Percentiles rank a stretch among this genome's conserved stretches.
Conservation (phyloP, 2,329 filamentous ascomycete species). For the Sclerotinia nivalis region DNA sequence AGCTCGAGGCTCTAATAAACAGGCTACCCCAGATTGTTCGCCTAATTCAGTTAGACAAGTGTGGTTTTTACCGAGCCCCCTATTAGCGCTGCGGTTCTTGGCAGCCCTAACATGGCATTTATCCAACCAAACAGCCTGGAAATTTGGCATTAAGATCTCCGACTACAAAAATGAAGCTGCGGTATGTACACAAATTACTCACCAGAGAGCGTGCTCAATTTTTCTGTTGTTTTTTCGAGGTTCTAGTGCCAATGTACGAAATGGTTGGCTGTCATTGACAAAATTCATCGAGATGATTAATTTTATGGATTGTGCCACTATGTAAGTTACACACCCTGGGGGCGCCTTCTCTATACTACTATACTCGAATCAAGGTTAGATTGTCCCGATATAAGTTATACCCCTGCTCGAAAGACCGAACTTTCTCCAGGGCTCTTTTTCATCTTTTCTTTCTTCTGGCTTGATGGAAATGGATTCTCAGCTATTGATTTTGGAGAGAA, state of each 20-base stretch:
- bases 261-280: too few relatives aligned
- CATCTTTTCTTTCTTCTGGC: not conserved
- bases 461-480: not conserved
- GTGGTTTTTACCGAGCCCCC: not conserved
- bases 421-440: too few relatives aligned
- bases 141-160: not conserved
- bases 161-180: not conserved
- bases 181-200: not conserved
- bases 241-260: too few relatives aligned
- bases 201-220: not conserved
- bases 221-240: not conserved
- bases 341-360: not conserved
- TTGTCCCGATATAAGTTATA: not conserved
- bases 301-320: not conserved
- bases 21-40: not conserved
- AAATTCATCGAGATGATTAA: not conserved
- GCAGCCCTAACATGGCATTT: not conserved
- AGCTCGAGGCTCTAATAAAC: not conserved
- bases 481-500: not conserved
- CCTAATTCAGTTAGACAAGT: not conserved
- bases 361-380: not conserved
- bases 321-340: accelerated
- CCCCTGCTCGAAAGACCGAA: not conserved
- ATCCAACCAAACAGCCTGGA: not conserved
- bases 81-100: not conserved